phyloP scores from a whole-genome alignment of 192 early-diverging fungal species.

The Backusella macrospora region DNA sequence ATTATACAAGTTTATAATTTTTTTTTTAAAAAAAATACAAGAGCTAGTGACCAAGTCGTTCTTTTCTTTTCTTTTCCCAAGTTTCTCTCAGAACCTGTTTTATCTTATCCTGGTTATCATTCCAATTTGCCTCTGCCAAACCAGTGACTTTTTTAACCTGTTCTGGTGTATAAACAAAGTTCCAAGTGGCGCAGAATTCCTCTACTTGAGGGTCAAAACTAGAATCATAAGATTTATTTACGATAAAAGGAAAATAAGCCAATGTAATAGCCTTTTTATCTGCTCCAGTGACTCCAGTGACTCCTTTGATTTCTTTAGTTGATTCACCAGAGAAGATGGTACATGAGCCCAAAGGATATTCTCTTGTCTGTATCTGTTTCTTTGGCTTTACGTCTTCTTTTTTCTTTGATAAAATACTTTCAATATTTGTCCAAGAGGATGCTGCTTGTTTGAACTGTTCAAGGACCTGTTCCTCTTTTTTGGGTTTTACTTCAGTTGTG shows the following conservation, averaged over 20 bases:
- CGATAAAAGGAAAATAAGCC: constrained; percentile 68
- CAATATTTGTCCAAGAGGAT: background rate
- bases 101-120: constrained; percentile 54
- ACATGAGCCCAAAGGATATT: constrained; percentile 20
- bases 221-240: constrained; percentile 51
- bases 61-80: constrained; percentile 49
- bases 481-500: background rate
- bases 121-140: constrained; percentile 58
- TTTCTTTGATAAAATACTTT: constrained; percentile 1
- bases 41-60: constrained; percentile 4
- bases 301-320: background rate
- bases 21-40: background rate
- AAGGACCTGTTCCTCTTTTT: background rate
- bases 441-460: constrained; percentile 1
- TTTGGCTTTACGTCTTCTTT: background rate
- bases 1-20: background rate
- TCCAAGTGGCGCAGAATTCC: constrained; percentile 68
- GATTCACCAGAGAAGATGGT: constrained; percentile 5
- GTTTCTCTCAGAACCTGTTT: constrained; percentile 45
- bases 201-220: constrained; percentile 67
- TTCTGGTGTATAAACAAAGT: constrained; percentile 67
- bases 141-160: constrained; percentile 65
- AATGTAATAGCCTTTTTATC: constrained; percentile 46
- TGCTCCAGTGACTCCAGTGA: constrained; percentile 4
- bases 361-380: background rate